phyloP scores from a whole-genome alignment of 2,329 filamentous ascomycete genomes.

The Neofusicoccum parvum region DNA sequence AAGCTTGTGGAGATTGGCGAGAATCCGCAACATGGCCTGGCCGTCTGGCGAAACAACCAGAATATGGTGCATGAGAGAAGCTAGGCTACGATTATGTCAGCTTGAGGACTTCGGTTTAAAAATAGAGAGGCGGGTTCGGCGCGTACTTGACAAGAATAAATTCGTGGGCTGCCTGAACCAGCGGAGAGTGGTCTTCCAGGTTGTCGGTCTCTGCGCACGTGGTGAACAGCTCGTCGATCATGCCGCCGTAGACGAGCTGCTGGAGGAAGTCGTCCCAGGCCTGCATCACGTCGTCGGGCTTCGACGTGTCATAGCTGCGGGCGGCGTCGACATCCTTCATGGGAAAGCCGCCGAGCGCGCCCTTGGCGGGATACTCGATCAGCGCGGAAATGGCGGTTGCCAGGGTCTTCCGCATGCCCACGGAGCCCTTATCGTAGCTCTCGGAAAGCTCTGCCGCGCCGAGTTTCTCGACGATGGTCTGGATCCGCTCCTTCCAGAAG shows the following conservation, averaged over 20 bases:
- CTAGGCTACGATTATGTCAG: slow-evolving; percentile 55
- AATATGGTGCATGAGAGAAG: slow-evolving; percentile 73
- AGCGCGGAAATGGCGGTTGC: slow-evolving; percentile 71
- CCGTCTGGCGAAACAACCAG: slow-evolving; percentile 75
- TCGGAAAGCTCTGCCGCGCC: slow-evolving; percentile 72
- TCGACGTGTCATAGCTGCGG: slow-evolving; percentile 58
- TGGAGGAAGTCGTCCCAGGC: slow-evolving; percentile 71
- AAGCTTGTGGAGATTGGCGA: slow-evolving; percentile 70
- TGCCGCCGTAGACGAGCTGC: slow-evolving; percentile 66
- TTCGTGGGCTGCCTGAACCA: slow-evolving; percentile 66
- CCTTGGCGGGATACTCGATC: slow-evolving; percentile 69
- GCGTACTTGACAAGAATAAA: slow-evolving; percentile 71
- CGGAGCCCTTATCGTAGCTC: slow-evolving; percentile 76
- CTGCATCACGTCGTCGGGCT: slow-evolving; percentile 61
- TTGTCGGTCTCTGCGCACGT: slow-evolving; percentile 63
- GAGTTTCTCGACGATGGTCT: slow-evolving; percentile 45
- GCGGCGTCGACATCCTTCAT: slow-evolving; percentile 36
- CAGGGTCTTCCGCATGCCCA: slow-evolving; percentile 74
- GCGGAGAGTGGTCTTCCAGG: slow-evolving; percentile 64
- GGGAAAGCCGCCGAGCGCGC: slow-evolving; percentile 64
- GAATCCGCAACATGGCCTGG: slow-evolving; percentile 69
- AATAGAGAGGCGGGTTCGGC: not conserved
- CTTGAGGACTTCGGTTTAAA: not conserved
- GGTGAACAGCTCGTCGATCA: slow-evolving; percentile 67
- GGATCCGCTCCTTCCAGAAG: slow-evolving; percentile 47